Base-by-base conservation (phyloP, 495 filamentous ascomycete genomes). In the Barbatosphaeria neglecta region DNA sequence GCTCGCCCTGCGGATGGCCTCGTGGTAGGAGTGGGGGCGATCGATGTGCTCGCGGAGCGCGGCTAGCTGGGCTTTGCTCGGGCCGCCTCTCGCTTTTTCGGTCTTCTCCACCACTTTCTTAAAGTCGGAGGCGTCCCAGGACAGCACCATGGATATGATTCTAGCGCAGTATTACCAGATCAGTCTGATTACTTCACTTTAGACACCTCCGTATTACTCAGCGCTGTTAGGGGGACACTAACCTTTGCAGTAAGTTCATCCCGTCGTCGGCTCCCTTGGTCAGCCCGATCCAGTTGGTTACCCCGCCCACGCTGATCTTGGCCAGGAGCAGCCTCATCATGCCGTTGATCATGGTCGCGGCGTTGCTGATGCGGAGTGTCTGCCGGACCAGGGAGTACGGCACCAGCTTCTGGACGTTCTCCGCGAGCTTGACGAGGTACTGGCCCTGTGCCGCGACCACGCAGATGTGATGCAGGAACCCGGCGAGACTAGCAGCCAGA, bases 211-310 rank as follows among this genome's bases (percentile, higher is more conserved):
- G n/a, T n/a, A n/a, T n/a, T n/a, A n/a, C n/a, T n/a, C n/a, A n/a
- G n/a, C n/a, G n/a, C n/a, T n/a, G n/a, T n/a, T n/a, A n/a, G n/a
- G n/a, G n/a, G n/a, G n/a, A n/a, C n/a, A n/a, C n/a, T n/a, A n/a
- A 76, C 75, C 75, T 68, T 56, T 85, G 81, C 42, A 85, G 55
- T 25, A 85, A 45, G 53, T 84, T 85, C 80, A 83, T 81, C 48
- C 81, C 81, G 45, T 82, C 76, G 48, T 82, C 71, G 7, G 72
- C 68, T 17, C 69, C 72, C 24, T 73, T 65, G 0, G 74, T 83
- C 22, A 76, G 41, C 0, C 81, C 80, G 39, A 84, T 64, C 80
- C 80, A 85, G 51, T 82, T 82, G 8, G 81, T 80, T 15, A 84
- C 44, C 1, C 70, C 73, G 3, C 70, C 73, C 2, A 85, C 59